Evolutionary conservation across 495 filamentous ascomycete species (phyloP).

Genomic region (Aspergillus ellipticus): DNA sequence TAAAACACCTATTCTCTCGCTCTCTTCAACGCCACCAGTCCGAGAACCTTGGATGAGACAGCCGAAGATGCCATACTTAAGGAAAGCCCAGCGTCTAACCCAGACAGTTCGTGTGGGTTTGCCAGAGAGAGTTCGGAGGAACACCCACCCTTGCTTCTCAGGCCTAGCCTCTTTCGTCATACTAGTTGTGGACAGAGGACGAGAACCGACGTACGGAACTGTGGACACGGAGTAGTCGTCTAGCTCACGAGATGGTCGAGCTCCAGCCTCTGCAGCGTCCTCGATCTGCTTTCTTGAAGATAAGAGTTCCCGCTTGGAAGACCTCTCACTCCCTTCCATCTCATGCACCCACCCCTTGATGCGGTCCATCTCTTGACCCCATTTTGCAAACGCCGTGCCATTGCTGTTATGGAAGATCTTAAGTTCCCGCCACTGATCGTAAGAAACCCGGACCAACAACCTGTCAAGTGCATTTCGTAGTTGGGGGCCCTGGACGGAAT

Average conservation of each 20-base stretch:
- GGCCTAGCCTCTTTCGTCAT: constrained; percentile 37
- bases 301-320: constrained; percentile 75
- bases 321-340: constrained; percentile 78
- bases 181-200: constrained; percentile 56
- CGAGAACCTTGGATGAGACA: constrained; percentile 86
- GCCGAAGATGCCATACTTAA: constrained; percentile 92
- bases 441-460: constrained; percentile 77
- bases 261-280: constrained; percentile 64
- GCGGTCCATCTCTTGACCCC: constrained; percentile 76
- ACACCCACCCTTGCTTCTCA: constrained; percentile 96
- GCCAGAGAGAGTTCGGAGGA: constrained; percentile 73
- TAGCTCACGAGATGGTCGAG: constrained; percentile 80
- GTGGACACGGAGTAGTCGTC: constrained; percentile 89
- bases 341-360: constrained; percentile 88
- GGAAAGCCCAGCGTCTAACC: constrained; percentile 91
- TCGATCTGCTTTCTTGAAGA: constrained; percentile 78
- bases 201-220: constrained; percentile 75
- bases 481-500: constrained; percentile 80
- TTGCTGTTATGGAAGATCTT: constrained; percentile 59
- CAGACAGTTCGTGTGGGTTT: constrained; percentile 85
- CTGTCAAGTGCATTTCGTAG: constrained; percentile 76
- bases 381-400: constrained; percentile 55
- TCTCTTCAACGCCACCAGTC: constrained; percentile 85
- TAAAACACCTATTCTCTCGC: constrained; percentile 91
- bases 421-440: constrained; percentile 84